Percentiles rank a stretch among this genome's conserved stretches.
These are phyloP conservation scores for Talaromyces sp. DNA, from an alignment of 2,329 filamentous ascomycete species.

Conservation along the genomic window DNA sequence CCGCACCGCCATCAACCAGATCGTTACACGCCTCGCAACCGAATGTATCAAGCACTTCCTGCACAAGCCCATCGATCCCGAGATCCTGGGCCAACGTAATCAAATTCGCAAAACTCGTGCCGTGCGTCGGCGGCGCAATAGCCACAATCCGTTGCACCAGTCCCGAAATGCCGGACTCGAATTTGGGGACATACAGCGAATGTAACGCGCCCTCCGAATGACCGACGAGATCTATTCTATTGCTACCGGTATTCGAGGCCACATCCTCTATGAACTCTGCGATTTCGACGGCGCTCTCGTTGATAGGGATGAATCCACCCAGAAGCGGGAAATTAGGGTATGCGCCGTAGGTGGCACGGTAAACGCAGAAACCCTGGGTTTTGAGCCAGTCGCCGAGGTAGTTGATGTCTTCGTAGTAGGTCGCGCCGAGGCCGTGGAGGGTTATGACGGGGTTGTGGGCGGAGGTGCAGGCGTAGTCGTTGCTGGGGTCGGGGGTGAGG, in stretches of 20 bases:
- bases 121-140: conserved; percentile 37
- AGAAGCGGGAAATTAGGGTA: conserved; percentile 36
- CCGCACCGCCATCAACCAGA: conserved; percentile 28
- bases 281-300: conserved; percentile 39
- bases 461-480: conserved; percentile 34
- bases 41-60: conserved; percentile 23
- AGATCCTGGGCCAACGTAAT: conserved; percentile 26
- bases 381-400: conserved; percentile 36
- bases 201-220: conserved; percentile 46
- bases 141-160: conserved; percentile 33
- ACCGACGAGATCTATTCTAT: conserved; percentile 42
- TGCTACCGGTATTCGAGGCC: conserved; percentile 33
- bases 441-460: conserved; percentile 34
- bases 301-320: conserved; percentile 39
- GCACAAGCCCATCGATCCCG: conserved; percentile 20
- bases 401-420: conserved; percentile 38
- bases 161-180: conserved; percentile 28
- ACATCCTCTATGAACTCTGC: conserved; percentile 40
- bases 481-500: conserved; percentile 19
- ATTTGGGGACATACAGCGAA: conserved; percentile 40
- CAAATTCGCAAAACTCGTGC: conserved; percentile 29
- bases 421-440: conserved; percentile 38
- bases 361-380: conserved; percentile 42
- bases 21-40: conserved; percentile 36
- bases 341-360: conserved; percentile 41